Base-by-base conservation (phyloP, 2,329 filamentous ascomycete species). In the Pestalotiopsis sp. region DNA sequence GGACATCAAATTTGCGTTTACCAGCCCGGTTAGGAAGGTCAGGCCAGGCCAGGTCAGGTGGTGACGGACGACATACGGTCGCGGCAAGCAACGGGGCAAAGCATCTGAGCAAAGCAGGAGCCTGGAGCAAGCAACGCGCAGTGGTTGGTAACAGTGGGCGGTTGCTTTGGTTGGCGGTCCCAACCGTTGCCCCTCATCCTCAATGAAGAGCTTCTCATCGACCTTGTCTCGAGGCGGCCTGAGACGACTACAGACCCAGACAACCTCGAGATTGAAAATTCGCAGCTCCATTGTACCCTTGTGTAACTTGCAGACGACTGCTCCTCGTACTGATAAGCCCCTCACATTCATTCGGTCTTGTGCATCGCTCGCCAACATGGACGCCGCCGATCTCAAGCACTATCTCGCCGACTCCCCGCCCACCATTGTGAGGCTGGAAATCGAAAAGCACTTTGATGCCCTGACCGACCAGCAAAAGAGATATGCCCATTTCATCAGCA, bases 371-470 rank as follows among this genome's bases (percentile, higher is more conserved):
- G 72, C 72, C 75, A 83, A 79, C 72, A 90, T 91, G 87, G 84
- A 89, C 74, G 80, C 87, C 68, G 81, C 86, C 73, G 89, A 91
- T 72, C 83, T 91, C 71, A 84, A 85, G 79, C 92, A 97, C 78
- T 98, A 97, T 80, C 87, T 97, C 70, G 95, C 96, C 61, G 96
- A 99, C 81, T 91, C 92, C 72, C 96, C 96, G 60, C 96, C 96
- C 1, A 92, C 91, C 63, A 90, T 98, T 68, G 95, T 98, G 69
- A 90, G 91, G 62, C 88, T 99, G 64, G 91, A 94, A 79, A 96
- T 98, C 79, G 94, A 94, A 82, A 93, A 94, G 78, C 95, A 98
- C 82, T 99, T 98, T 76, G 92, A 95, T 67, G 89, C 90, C 45
- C 81, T 96, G 70, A 87, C 83, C 66, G 88, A 93, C 75, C 85